These are phyloP conservation scores for Melocanna baccifera DNA, from an alignment of 176 grass and related monocot species.

Conservation along the genomic window DNA sequence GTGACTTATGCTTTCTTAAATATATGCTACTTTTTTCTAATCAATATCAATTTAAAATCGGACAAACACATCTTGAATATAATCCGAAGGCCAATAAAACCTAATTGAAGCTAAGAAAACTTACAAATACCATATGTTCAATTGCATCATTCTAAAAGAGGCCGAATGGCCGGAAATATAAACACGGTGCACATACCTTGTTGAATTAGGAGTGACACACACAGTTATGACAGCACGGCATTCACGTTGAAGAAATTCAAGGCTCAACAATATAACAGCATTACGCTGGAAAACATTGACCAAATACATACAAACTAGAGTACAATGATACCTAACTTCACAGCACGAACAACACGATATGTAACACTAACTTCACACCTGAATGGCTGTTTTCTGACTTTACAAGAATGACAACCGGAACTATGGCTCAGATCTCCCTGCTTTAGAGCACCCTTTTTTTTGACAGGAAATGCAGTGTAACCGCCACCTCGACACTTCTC, in stretches of 20 bases:
- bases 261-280: not conserved
- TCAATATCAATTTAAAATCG: not conserved
- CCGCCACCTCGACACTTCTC: not conserved
- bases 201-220: not conserved
- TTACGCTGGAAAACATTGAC: too few species aligned
- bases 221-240: not conserved
- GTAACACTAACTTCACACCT: too few species aligned
- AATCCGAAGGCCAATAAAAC: not conserved
- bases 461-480: not conserved
- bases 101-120: not conserved
- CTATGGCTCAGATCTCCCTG: not conserved
- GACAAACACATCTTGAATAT: not conserved
- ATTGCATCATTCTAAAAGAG: not conserved
- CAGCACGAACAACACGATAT: too few species aligned
- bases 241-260: not conserved
- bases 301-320: too few species aligned
- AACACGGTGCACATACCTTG: not conserved
- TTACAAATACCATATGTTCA: not conserved
- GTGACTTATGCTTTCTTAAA: too few species aligned
- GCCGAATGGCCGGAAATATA: not conserved
- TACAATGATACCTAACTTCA: too few species aligned
- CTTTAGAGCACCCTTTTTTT: not conserved
- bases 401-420: constrained; percentile 36
- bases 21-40: too few species aligned
- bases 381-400: too few species aligned